phyloP scores from a whole-genome alignment of 1,139 yeast genomes.

The Candida sanyaensis region DNA sequence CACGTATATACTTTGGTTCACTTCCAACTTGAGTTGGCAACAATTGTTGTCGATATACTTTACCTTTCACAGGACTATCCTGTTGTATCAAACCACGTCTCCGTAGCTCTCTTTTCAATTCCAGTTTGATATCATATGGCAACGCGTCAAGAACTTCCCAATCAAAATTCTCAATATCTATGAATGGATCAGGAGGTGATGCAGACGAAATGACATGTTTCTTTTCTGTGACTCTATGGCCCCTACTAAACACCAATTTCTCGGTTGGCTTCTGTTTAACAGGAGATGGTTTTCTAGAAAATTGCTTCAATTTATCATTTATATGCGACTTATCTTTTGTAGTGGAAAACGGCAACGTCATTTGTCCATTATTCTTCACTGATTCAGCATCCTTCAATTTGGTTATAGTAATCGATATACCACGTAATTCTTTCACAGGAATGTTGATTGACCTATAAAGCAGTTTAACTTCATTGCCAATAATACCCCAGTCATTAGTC shows the following conservation, averaged over 20 bases:
- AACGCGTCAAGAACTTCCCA: conserved; percentile 56
- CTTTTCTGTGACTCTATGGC: conserved; percentile 1
- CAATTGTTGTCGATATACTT: conserved; percentile 42
- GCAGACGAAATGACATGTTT: not conserved
- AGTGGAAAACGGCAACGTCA: conserved; percentile 37
- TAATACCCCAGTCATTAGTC: conserved; percentile 61
- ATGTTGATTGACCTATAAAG: conserved; percentile 58
- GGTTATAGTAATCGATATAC: conserved; percentile 70
- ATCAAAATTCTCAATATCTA: conserved; percentile 35
- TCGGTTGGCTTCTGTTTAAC: conserved; percentile 10
- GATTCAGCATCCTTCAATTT: conserved; percentile 48
- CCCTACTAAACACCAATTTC: conserved; percentile 5
- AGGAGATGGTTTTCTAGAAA: conserved; percentile 15
- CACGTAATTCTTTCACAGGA: conserved; percentile 72
- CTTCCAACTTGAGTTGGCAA: conserved; percentile 36
- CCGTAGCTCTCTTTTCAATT: conserved; percentile 46
- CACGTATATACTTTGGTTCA: conserved; percentile 35
- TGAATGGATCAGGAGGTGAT: conserved; percentile 7
- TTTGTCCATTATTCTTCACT: conserved; percentile 35
- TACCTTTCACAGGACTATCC: conserved; percentile 20
- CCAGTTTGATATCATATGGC: conserved; percentile 54
- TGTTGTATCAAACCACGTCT: conserved; percentile 30
- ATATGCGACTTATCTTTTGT: conserved; percentile 7
- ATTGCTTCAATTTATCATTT: conserved; percentile 12
- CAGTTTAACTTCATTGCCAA: conserved; percentile 62